Evolutionary conservation across 208 protist species (phyloP), one percentile per base, ranked within the genome.

Genomic region (Leishmania tropica): DNA sequence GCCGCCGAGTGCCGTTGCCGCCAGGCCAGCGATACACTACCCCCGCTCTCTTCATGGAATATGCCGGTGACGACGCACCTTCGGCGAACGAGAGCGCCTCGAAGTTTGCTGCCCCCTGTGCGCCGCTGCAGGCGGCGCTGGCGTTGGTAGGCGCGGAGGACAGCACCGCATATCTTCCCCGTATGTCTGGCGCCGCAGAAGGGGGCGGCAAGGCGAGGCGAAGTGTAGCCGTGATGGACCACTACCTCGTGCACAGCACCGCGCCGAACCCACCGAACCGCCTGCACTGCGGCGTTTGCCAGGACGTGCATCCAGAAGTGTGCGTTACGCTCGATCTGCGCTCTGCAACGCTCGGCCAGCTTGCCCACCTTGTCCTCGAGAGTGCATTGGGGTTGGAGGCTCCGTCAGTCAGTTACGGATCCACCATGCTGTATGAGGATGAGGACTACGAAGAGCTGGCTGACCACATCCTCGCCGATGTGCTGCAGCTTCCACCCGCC

Each of bases 371-470:
- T 4, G 78, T 96, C 0, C 70, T 97, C 40, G 79, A 78, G 37
- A 76, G 79, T 0, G 79, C 64, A 6, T 70, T 94, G 5, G 74
- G 54, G 0, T 80, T 96, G 73, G 87, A 88, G 65, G 80, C 75
- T 1, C 87, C 90, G 13, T 93, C 87, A 35, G 79, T 98, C 60
- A 88, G 81, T 35, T 68, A 80, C 56, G 88, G 83, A 15, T 37
- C 83, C 1, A 87, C 73, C n/a, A 71, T 96, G 48, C 13, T 98
- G 11, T 98, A 95, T 79, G 95, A 98, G 60, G 87, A 87, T 37
- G 94, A 92, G 47, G 93, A 94, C 78, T 96, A 93, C 78, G 93
- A 97, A 54, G 84, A 48, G 6, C 79, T 97, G 45, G 86, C 79
- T 0, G 79, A 48, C 24, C 74, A 62, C 21, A 60, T 80, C 28